These are phyloP conservation scores for Phytophthora cryptogea DNA, from an alignment of 352 stramenopile genomes.

Conservation along the genomic window DNA sequence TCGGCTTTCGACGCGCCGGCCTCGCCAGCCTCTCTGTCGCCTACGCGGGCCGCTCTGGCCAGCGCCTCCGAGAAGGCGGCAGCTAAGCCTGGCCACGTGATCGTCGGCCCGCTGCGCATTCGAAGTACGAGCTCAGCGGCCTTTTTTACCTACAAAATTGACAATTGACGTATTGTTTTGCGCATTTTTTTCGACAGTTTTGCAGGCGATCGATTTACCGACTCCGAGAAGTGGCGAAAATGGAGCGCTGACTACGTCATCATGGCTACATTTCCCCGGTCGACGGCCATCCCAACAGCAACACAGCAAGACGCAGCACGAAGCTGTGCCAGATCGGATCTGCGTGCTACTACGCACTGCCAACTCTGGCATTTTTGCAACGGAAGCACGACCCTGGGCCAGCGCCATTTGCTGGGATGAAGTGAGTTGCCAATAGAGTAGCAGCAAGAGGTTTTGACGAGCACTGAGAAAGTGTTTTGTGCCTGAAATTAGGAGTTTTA, in stretches of 20 bases:
- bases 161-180: conserved; percentile 4
- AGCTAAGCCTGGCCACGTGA: conserved; percentile 49
- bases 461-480: neutral
- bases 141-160: conserved; percentile 7
- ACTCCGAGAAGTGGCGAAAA: conserved; percentile 27
- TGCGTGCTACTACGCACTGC: conserved; percentile 52
- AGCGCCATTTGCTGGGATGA: conserved; percentile 59
- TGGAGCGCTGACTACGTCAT: conserved; percentile 30
- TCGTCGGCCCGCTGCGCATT: conserved; percentile 56
- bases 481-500: conserved; percentile 59
- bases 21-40: conserved; percentile 38
- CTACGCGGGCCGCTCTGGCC: conserved; percentile 50
- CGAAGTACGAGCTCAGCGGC: conserved; percentile 38
- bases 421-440: conserved; percentile 20
- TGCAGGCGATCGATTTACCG: conserved; percentile 59
- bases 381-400: conserved; percentile 45
- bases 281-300: conserved; percentile 27
- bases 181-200: conserved; percentile 28
- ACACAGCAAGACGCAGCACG: conserved; percentile 32
- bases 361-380: conserved; percentile 40
- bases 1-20: conserved; percentile 22
- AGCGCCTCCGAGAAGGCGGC: conserved; percentile 55
- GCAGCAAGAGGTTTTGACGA: neutral
- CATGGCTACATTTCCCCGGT: conserved; percentile 54
- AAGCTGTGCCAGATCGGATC: conserved; percentile 39